Percentiles rank a stretch among this genome's conserved stretches.
phyloP scores from a whole-genome alignment of 2,329 filamentous ascomycete genomes.

The Aspergillus quadricinctus region DNA sequence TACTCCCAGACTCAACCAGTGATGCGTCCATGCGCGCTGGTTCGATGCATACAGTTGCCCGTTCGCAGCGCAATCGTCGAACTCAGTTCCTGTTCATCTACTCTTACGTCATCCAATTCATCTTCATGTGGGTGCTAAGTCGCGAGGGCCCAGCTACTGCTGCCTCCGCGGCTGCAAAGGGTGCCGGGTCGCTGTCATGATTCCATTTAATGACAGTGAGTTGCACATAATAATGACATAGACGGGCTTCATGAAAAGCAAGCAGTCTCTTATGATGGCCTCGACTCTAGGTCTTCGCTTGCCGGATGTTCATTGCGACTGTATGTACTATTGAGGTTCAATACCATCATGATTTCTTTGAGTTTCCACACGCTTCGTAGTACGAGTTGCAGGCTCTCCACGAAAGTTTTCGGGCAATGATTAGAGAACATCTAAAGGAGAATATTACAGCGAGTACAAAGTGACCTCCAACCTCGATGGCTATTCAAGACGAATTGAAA shows the following conservation, averaged over 20 bases:
- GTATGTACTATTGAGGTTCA: not conserved
- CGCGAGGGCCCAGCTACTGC: slow-evolving; percentile 44
- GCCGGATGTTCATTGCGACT: not conserved
- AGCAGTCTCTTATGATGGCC: not conserved
- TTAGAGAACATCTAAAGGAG: not conserved
- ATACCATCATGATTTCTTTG: not conserved
- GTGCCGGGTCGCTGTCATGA: slow-evolving; percentile 13
- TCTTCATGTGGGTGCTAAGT: slow-evolving; percentile 85
- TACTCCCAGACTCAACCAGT: slow-evolving; percentile 75
- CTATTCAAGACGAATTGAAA: not conserved
- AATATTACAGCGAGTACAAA: not conserved
- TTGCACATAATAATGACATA: slow-evolving; percentile 17
- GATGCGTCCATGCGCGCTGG: slow-evolving; percentile 58
- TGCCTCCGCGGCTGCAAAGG: slow-evolving; percentile 9
- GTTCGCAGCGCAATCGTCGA: slow-evolving; percentile 78
- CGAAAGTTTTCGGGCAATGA: not conserved
- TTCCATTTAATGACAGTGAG: not conserved
- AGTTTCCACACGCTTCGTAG: not conserved
- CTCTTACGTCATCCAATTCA: slow-evolving; percentile 86
- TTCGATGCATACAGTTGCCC: slow-evolving; percentile 66
- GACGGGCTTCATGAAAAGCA: slow-evolving; percentile 16
- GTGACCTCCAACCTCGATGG: not conserved
- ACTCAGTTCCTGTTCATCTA: slow-evolving; percentile 93
- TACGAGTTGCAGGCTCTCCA: not conserved
- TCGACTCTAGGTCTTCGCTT: not conserved